Conservation (phyloP, 139 green algal genomes). For the Spirogloea muscicola region DNA sequence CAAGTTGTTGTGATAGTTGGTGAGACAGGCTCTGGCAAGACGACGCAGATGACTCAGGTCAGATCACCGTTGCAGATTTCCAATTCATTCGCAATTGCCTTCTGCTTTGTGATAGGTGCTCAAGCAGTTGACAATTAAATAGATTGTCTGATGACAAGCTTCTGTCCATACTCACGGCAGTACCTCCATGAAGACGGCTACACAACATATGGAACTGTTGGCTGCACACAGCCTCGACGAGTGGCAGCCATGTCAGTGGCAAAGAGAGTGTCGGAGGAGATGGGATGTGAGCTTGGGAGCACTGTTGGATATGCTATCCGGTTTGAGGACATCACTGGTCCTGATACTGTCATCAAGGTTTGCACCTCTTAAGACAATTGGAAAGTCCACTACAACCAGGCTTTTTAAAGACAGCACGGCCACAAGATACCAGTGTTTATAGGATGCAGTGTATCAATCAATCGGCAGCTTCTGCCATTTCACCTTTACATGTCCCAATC, state of each 20-base stretch:
- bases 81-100: not conserved
- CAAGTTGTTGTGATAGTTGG: slow-evolving; percentile 94
- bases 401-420: no score
- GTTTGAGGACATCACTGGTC: slow-evolving; percentile 93
- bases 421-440: no score
- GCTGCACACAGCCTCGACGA: slow-evolving; percentile 91
- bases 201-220: slow-evolving; percentile 75
- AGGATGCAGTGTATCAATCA: no score
- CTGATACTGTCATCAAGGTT: slow-evolving; percentile 75
- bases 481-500: no score
- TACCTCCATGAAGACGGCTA: slow-evolving; percentile 94
- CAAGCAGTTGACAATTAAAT: no score
- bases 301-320: slow-evolving; percentile 89
- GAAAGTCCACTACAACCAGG: no score
- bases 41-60: slow-evolving; percentile 69
- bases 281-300: slow-evolving; percentile 70
- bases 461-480: no score
- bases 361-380: no score
- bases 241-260: slow-evolving; percentile 96
- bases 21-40: slow-evolving; percentile 97
- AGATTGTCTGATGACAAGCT: no score
- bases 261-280: slow-evolving; percentile 90
- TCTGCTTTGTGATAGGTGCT: slow-evolving; percentile 75
- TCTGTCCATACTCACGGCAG: no score
- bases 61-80: not conserved